These are phyloP conservation scores for Magnusiomyces fungicola DNA, from an alignment of 1,139 yeast genomes.

Conservation along the genomic window DNA sequence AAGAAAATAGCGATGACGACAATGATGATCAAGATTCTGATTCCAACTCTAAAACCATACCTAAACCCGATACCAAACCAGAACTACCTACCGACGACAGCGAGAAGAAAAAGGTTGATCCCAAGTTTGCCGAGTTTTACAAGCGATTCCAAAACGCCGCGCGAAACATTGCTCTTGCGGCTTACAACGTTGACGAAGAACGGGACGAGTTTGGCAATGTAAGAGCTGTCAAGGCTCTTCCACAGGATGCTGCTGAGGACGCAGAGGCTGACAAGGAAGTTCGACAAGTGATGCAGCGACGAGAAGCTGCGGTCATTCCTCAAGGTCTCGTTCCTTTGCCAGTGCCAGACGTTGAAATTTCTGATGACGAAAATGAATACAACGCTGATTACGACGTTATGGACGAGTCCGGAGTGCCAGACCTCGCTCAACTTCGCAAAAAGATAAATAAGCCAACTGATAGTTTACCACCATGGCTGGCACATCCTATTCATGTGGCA, in stretches of 20 bases:
- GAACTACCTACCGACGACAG: conserved; percentile 29
- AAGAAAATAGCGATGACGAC: conserved; percentile 35
- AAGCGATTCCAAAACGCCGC: conserved; percentile 16
- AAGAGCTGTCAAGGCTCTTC: not conserved
- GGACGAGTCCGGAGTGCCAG: conserved; percentile 18
- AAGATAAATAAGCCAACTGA: conserved; percentile 3
- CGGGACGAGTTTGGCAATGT: conserved; percentile 4
- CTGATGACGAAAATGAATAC: conserved; percentile 15
- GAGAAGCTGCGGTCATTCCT: conserved; percentile 12
- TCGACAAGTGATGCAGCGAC: conserved; percentile 7
- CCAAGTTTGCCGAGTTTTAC: conserved; percentile 17
- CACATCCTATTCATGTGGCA: conserved; percentile 50
- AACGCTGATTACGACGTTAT: conserved; percentile 13
- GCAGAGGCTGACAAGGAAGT: conserved; percentile 9
- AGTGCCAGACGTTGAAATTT: not conserved
- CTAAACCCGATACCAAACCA: conserved; percentile 38
- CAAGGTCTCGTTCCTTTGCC: conserved; percentile 14
- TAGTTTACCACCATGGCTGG: conserved; percentile 48
- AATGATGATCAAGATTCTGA: conserved; percentile 25
- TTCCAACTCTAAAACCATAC: too few species aligned
- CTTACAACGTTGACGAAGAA: conserved; percentile 8
- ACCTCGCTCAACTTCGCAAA: conserved; percentile 1
- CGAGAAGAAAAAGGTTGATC: conserved; percentile 12
- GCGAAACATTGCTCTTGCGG: conserved; percentile 15
- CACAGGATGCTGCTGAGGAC: conserved; percentile 10